Percentiles rank a stretch among this genome's conserved stretches.
These are phyloP conservation scores for Hydrangea macrophylla DNA, from an alignment of 148 eudicot genomes.

Conservation along the genomic window DNA sequence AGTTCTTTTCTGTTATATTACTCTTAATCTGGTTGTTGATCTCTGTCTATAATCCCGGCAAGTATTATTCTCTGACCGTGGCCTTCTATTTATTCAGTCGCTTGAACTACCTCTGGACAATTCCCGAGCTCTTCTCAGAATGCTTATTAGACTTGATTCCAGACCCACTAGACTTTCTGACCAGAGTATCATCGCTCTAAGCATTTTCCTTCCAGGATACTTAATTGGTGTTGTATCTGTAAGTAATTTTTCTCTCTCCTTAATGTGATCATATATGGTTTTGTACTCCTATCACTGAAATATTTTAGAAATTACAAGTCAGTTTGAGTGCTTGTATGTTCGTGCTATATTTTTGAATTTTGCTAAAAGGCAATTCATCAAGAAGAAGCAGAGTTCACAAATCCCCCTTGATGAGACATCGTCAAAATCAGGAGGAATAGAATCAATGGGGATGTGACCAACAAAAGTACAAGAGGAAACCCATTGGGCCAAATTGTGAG, in stretches of 20 bases:
- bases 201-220: slow-evolving; percentile 63
- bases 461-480: too few species aligned
- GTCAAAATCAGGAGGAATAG: too few species aligned
- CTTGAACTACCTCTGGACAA: slow-evolving; percentile 55
- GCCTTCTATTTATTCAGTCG: slow-evolving; percentile 30
- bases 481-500: too few species aligned
- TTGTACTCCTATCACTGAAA: too few species aligned
- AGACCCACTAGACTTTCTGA: slow-evolving; percentile 63
- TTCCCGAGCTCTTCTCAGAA: slow-evolving; percentile 66
- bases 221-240: slow-evolving; percentile 61
- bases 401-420: too few species aligned
- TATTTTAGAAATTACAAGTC: too few species aligned
- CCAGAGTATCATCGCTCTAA: slow-evolving; percentile 45
- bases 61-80: not conserved
- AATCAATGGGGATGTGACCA: too few species aligned
- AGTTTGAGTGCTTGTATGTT: too few species aligned
- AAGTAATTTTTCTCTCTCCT: slow-evolving; percentile 38
- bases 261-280: too few species aligned
- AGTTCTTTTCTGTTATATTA: not conserved
- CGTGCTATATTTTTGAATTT: too few species aligned
- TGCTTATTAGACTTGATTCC: slow-evolving; percentile 60
- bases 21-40: not conserved
- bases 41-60: not conserved
- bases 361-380: too few species aligned
- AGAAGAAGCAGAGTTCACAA: too few species aligned